Evolutionary conservation across 2,329 filamentous ascomycete species (phyloP).

Genomic region (Talaromyces sp.): DNA sequence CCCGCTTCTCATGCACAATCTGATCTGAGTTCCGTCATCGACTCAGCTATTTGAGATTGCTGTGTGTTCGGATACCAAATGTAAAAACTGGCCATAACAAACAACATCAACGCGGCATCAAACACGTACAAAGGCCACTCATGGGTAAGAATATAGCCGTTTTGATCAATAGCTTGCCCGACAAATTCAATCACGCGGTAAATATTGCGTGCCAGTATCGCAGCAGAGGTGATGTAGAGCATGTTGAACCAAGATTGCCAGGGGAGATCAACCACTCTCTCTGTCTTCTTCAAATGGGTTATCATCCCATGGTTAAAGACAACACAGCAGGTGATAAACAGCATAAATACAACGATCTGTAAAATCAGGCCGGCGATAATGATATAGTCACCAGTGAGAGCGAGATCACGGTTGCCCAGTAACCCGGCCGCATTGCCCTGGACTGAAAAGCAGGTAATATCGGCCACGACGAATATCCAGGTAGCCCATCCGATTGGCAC

Average conservation of each 20-base stretch:
- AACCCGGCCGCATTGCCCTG: constrained; percentile 3
- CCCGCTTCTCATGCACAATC: neutral
- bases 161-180: neutral
- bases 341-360: constrained; percentile 1
- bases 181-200: constrained; percentile 7
- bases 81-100: constrained; percentile 6
- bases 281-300: neutral
- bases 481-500: constrained; percentile 1
- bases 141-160: constrained; percentile 4
- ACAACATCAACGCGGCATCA: constrained; percentile 4
- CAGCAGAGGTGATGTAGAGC: constrained; percentile 5
- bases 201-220: constrained; percentile 1
- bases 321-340: constrained; percentile 4
- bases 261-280: neutral
- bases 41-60: neutral
- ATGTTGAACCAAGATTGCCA: constrained; percentile 2
- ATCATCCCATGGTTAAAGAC: constrained; percentile 3
- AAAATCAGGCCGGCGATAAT: constrained; percentile 6
- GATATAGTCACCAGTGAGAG: constrained; percentile 1
- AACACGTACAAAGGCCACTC: constrained; percentile 9
- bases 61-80: constrained; percentile 5
- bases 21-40: constrained; percentile 3
- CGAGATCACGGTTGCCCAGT: neutral
- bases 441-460: constrained; percentile 4
- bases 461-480: constrained; percentile 3